Percentiles rank a stretch among this genome's conserved stretches.
Conservation (phyloP, 768 basidiomycete genomes). For the Galerina sulciceps region DNA sequence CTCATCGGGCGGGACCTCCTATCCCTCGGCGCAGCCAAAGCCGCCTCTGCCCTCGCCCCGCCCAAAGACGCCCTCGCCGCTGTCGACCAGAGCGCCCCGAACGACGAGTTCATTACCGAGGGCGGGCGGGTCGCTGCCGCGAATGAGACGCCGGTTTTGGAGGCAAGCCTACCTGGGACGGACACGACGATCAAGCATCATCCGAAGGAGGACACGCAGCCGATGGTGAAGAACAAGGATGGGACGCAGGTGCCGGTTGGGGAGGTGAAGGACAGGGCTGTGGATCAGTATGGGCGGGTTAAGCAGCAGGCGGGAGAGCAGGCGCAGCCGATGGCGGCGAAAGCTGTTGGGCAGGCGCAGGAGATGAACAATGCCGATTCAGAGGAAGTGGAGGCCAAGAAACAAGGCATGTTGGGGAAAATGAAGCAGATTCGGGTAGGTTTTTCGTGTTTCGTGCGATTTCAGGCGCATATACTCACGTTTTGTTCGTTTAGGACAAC, state of each 20-base stretch:
- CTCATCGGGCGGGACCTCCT: conserved; percentile 85
- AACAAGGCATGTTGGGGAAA: conserved; percentile 33
- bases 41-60: conserved; percentile 72
- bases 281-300: neutral
- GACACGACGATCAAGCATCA: conserved; percentile 41
- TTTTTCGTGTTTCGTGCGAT: conserved; percentile 29
- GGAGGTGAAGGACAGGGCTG: conserved; percentile 20
- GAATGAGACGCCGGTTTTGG: conserved; percentile 38
- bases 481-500: conserved; percentile 15
- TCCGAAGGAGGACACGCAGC: conserved; percentile 46
- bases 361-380: neutral
- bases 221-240: conserved; percentile 30
- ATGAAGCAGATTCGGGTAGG: conserved; percentile 41
- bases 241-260: conserved; percentile 33
- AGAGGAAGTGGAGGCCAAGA: conserved; percentile 29
- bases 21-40: conserved; percentile 71
- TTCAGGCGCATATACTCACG: neutral
- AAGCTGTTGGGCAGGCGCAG: neutral
- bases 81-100: conserved; percentile 72
- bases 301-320: conserved; percentile 5
- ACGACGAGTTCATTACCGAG: conserved; percentile 66
- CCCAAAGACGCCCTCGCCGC: conserved; percentile 58
- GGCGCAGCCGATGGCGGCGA: neutral
- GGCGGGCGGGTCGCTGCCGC: conserved; percentile 36
- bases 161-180: conserved; percentile 36